Base-by-base conservation (phyloP, 495 filamentous ascomycete genomes). In the Pseudevernia furfuracea region DNA sequence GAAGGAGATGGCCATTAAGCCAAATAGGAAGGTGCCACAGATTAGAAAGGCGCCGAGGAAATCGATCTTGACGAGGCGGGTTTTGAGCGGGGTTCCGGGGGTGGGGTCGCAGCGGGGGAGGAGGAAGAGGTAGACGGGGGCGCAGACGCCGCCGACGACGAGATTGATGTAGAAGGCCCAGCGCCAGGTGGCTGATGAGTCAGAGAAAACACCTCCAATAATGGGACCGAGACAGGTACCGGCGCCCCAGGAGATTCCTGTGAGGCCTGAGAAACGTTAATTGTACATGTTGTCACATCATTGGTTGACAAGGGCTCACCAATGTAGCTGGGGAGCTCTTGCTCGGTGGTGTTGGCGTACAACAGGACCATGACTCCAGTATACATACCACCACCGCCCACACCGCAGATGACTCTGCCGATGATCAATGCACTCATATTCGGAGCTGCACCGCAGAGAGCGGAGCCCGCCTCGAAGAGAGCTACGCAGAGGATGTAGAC, bases 151-250 rank as follows among this genome's bases (percentile, higher is more conserved):
- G 28, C 77, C 79, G 21, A 85, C 73, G 57, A 76, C 66, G 21
- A 87, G 74, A 69, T 87, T 89, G 68, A 89, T 80, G 72, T 86
- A 89, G 70, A 89, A 89, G 44, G 81, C 82, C 84, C 82, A 84
- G 60, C 79, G 66, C 80, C 80, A 81, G 2, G 70, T 73, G 0
- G 72, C 75, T 9, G 53, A n/a, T 38, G 67, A 70, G 17, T 71
- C 67, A 19, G 71, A 64, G 58, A 80, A 79, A 2, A 68, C 75
- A 12, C 77, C 78, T 2, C 77, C 77, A 59, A 80, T 67, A 21
- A 79, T 65, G 8, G 78, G 78, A 0, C 77, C 77, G 0, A 81
- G 67, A 4, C 77, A 71, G 0, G 75, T 76, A 9, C 83, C 82
- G 7, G 80, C 36, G 28, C 80, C 82, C 76, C 77, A 86, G 46